Evolutionary conservation across 345 rosid species (phyloP).

Genomic region (Moricandia arvensis): DNA sequence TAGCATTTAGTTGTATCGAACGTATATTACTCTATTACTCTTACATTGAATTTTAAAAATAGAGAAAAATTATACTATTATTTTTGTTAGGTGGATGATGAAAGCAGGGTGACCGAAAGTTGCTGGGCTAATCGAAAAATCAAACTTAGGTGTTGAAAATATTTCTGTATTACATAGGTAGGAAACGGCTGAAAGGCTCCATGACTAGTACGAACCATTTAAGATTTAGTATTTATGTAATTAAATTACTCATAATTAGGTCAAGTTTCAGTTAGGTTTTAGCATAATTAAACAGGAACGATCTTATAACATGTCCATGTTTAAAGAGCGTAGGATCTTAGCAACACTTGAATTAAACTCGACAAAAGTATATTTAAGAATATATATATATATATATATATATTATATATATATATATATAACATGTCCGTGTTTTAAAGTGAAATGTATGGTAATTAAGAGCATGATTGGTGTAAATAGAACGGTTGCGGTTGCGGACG

Average conservation of each 20-base stretch:
- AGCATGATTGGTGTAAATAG: too few relatives aligned
- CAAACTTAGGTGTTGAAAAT: neutral
- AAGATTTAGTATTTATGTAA: neutral
- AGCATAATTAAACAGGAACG: neutral
- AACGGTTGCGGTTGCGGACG: too few relatives aligned
- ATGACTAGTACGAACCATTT: neutral
- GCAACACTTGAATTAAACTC: neutral
- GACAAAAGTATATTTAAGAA: neutral
- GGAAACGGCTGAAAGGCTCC: neutral
- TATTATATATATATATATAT: slow-evolving; percentile 2
- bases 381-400: neutral
- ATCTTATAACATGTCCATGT: neutral
- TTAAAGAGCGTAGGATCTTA: neutral
- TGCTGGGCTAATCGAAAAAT: slow-evolving; percentile 5
- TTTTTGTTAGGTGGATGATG: slow-evolving; percentile 3
- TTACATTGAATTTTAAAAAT: neutral
- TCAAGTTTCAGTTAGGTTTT: slow-evolving; percentile 9
- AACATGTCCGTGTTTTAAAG: neutral
- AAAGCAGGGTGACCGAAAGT: slow-evolving; percentile 27
- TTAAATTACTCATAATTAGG: slow-evolving; percentile 4
- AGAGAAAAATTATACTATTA: neutral
- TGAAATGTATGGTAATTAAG: slow-evolving; percentile 20
- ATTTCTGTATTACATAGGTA: neutral
- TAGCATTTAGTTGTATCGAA: neutral
- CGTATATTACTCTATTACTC: neutral